phyloP scores from a whole-genome alignment of 129 eudicot species.

The Silybum marianum region DNA sequence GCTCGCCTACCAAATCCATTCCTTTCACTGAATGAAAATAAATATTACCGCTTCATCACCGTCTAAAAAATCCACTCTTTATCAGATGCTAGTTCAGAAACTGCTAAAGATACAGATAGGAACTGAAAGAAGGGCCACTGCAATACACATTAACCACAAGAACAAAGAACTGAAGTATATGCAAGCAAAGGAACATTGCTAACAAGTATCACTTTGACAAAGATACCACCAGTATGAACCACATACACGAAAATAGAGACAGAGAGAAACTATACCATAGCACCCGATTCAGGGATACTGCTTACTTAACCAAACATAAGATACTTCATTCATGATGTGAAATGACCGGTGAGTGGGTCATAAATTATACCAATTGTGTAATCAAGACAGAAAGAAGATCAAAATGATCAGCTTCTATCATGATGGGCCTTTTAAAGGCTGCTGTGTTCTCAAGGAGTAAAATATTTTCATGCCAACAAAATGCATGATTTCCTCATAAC shows the following conservation, averaged over 20 bases:
- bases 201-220: neutral
- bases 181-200: constrained; percentile 19
- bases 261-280: neutral
- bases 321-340: neutral
- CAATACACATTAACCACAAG: constrained; percentile 1
- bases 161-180: constrained; percentile 11
- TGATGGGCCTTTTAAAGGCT: neutral
- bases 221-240: constrained; percentile 8
- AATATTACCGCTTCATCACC: constrained; percentile 22
- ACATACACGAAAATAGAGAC: neutral
- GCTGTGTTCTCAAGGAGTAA: neutral
- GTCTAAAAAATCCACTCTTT: neutral
- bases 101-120: constrained; percentile 14
- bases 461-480: neutral
- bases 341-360: neutral
- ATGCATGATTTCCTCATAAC: neutral
- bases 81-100: neutral
- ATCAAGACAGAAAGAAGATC: constrained; percentile 3
- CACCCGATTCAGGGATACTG: neutral
- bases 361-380: neutral
- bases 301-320: neutral
- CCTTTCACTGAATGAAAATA: constrained; percentile 68
- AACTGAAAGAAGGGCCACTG: constrained; percentile 10
- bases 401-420: neutral
- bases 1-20: constrained; percentile 92